Percentiles rank a stretch among this genome's conserved stretches.
Evolutionary conservation across 306 rosid species (phyloP).

Genomic region (Gastrolobium bilobum): DNA sequence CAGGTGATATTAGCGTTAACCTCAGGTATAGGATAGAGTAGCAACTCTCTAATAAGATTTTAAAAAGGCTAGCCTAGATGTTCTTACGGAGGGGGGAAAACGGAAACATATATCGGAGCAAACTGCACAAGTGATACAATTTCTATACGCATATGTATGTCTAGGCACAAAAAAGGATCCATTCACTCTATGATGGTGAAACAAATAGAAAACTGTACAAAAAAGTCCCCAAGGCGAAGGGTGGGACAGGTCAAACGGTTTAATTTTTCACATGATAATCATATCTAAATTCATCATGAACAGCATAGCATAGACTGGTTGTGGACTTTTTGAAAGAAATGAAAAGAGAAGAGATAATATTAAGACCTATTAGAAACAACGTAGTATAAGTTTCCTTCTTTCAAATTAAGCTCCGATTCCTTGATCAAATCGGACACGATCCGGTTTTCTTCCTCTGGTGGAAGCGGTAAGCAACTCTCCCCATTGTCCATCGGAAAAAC

Average conservation of each 20-base stretch:
- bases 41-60: background rate
- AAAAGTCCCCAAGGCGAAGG: conserved; percentile 29
- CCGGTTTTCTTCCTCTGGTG: conserved; percentile 87
- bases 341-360: conserved; percentile 15
- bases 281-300: conserved; percentile 35
- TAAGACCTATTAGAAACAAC: conserved; percentile 78
- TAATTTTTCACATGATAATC: conserved; percentile 6
- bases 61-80: conserved; percentile 8
- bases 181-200: conserved; percentile 27
- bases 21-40: background rate
- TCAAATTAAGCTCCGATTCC: conserved; percentile 82
- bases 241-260: conserved; percentile 10
- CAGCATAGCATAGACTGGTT: conserved; percentile 7
- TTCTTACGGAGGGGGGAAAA: background rate
- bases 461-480: conserved; percentile 69
- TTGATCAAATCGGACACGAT: conserved; percentile 69
- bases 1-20: no score
- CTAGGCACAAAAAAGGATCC: conserved; percentile 39
- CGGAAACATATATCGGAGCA: conserved; percentile 10
- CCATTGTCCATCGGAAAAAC: conserved; percentile 74
- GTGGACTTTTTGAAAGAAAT: background rate
- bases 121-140: conserved; percentile 18
- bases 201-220: background rate
- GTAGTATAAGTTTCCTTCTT: conserved; percentile 80
- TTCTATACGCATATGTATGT: conserved; percentile 12